Percentiles rank a stretch among this genome's conserved stretches.
Evolutionary conservation across 176 grass and related monocot species (phyloP).

Genomic region (Oryza glaberrima): DNA sequence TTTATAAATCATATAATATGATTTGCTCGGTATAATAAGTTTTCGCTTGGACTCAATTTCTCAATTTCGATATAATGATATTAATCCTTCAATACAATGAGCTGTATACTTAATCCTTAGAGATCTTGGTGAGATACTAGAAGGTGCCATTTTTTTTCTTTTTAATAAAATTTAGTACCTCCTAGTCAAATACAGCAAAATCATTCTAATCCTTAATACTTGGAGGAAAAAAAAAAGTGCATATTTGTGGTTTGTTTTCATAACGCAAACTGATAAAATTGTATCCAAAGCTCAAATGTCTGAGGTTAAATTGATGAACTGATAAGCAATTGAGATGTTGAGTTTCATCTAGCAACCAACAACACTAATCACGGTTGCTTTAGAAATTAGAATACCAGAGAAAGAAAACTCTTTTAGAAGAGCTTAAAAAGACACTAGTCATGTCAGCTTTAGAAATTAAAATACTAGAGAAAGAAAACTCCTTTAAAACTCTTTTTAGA

Average conservation of each 20-base stretch:
- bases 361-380: not conserved
- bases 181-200: no score
- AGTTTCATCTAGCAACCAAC: not conserved
- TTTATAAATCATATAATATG: not conserved
- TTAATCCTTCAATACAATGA: not conserved
- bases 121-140: no score
- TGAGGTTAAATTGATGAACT: not conserved
- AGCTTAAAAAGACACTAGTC: not conserved
- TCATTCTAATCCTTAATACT: not conserved
- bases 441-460: not conserved
- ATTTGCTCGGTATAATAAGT: not conserved
- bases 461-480: not conserved
- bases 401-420: not conserved
- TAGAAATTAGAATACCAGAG: not conserved
- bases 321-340: constrained; percentile 5
- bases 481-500: not conserved
- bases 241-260: not conserved
- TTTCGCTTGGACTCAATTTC: not conserved
- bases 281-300: not conserved
- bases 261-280: not conserved
- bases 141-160: no score
- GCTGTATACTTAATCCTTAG: not conserved
- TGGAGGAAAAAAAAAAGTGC: not conserved
- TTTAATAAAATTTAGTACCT: no score
- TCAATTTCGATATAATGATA: not conserved